Percentiles rank a stretch among this genome's conserved stretches.
These are phyloP conservation scores for Avena atlantica DNA, from an alignment of 176 grass and related monocot genomes.

Conservation along the genomic window DNA sequence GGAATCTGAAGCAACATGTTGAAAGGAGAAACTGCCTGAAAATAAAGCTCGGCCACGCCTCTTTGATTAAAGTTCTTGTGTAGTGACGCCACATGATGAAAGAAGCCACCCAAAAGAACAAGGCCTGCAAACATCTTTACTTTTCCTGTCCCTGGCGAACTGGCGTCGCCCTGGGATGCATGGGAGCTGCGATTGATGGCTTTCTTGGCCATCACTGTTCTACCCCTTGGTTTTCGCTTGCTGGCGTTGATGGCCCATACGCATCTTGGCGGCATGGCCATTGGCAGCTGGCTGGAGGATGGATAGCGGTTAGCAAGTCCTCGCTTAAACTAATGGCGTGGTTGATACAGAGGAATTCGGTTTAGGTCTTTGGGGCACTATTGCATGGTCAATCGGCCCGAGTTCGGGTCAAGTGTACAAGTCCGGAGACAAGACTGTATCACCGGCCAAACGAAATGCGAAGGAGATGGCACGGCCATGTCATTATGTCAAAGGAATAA, in stretches of 20 bases:
- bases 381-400: neutral
- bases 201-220: neutral
- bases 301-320: neutral
- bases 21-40: slow-evolving; percentile 13
- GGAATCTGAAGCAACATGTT: neutral
- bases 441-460: slow-evolving; percentile 4
- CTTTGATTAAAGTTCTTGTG: slow-evolving; percentile 4
- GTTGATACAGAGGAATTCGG: too few species aligned
- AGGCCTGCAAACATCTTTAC: slow-evolving; percentile 21
- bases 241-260: neutral
- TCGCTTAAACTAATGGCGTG: neutral
- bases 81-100: slow-evolving; percentile 26
- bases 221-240: neutral
- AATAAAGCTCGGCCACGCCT: neutral
- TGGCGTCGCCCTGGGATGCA: neutral
- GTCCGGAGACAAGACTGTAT: neutral
- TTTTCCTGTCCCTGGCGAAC: slow-evolving; percentile 1
- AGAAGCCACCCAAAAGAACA: neutral
- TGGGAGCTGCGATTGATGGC: neutral
- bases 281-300: neutral
- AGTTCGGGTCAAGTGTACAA: neutral
- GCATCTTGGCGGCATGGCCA: neutral
- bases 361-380: neutral
- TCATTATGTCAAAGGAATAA: neutral
- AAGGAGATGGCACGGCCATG: neutral